Evolutionary conservation across 2,329 filamentous ascomycete species (phyloP).

Genomic region (Ascochyta rabiei): DNA sequence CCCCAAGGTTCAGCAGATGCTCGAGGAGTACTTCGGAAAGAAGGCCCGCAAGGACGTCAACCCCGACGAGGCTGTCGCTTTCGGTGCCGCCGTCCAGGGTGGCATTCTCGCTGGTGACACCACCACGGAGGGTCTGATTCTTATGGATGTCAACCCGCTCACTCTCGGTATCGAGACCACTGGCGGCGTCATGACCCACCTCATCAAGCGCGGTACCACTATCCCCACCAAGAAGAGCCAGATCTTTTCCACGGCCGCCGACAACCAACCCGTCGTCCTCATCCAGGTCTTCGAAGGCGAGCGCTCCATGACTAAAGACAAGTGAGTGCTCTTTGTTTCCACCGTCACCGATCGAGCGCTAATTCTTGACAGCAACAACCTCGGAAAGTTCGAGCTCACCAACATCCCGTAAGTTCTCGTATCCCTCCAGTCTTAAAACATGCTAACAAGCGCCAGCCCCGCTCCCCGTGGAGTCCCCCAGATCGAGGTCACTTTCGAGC

Average conservation of each 20-base stretch:
- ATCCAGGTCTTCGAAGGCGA: constrained; percentile 97
- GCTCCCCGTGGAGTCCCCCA: constrained; percentile 96
- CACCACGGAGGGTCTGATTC: constrained; percentile 78
- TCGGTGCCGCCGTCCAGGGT: constrained; percentile 95
- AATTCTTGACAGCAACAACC: constrained; percentile 70
- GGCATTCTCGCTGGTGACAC: constrained; percentile 91
- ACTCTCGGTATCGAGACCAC: constrained; percentile 98
- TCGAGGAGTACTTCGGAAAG: constrained; percentile 98
- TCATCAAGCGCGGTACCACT: constrained; percentile 92
- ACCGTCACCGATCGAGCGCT: no score
- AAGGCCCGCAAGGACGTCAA: constrained; percentile 99
- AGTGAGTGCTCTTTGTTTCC: background rate
- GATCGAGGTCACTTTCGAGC: constrained; percentile 97
- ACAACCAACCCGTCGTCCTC: constrained; percentile 94
- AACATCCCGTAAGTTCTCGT: constrained; percentile 70
- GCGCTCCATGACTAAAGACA: constrained; percentile 92
- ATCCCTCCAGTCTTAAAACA: background rate
- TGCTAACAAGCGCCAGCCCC: constrained; percentile 53
- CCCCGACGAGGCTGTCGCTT: constrained; percentile 98
- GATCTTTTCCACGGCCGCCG: constrained; percentile 95
- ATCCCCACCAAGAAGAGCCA: constrained; percentile 97
- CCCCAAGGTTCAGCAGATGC: constrained; percentile 91
- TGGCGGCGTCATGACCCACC: constrained; percentile 95
- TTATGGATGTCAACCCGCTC: constrained; percentile 97
- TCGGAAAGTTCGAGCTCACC: constrained; percentile 98